Evolutionary conservation across 371 early-diverging fungal species (phyloP).

Genomic region (Mucor piriformis): DNA sequence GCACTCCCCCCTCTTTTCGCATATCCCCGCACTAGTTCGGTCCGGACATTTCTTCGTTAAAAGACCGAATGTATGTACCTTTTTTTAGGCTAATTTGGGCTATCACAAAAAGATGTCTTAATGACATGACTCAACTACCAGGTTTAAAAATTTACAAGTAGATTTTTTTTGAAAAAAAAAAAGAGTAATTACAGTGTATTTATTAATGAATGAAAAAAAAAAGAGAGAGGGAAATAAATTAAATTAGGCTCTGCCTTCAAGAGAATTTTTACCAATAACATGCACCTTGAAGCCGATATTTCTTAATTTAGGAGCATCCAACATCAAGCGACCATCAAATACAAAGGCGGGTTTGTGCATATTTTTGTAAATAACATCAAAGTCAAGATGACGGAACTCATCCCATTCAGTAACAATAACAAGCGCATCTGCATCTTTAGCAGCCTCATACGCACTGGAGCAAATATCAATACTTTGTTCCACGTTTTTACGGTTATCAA

Average conservation of each 20-base stretch:
- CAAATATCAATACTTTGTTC: constrained; percentile 69
- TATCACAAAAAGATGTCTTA: too few species aligned
- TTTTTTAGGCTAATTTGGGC: too few species aligned
- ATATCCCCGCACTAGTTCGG: neutral
- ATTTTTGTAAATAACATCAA: constrained; percentile 64
- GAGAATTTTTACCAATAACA: constrained; percentile 76
- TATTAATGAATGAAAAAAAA: neutral
- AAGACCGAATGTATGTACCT: too few species aligned
- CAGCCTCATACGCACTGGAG: constrained; percentile 68
- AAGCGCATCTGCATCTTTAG: constrained; percentile 78
- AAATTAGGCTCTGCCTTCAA: constrained; percentile 49
- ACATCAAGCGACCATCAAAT: constrained; percentile 91
- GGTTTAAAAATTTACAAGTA: too few species aligned
- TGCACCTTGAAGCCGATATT: constrained; percentile 87
- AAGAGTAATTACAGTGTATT: neutral
- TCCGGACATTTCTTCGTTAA: neutral
- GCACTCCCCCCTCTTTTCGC: neutral
- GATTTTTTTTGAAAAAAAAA: neutral
- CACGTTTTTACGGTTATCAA: constrained; percentile 60
- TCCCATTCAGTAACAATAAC: constrained; percentile 93
- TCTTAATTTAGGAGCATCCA: constrained; percentile 73
- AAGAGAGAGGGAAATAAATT: neutral
- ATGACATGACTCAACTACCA: too few species aligned
- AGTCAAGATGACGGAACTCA: constrained; percentile 86
- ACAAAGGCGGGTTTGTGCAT: constrained; percentile 93